These are phyloP conservation scores for Eremothecium sinecaudum DNA, from an alignment of 1,139 yeast genomes.

Conservation along the genomic window DNA sequence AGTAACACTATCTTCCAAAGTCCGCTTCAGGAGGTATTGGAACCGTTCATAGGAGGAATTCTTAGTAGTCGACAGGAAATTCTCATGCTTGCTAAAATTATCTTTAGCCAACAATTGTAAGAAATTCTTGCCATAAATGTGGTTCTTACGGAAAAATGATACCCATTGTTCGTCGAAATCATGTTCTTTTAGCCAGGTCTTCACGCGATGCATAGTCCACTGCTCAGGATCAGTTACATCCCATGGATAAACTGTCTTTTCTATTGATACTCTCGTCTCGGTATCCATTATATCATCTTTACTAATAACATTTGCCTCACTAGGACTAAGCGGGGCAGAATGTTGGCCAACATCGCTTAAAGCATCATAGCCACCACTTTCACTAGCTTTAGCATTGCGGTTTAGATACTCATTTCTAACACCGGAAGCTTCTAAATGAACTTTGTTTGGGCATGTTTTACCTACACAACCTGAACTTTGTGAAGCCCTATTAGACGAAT, in stretches of 20 bases:
- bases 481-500: conserved; percentile 15
- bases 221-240: conserved; percentile 38
- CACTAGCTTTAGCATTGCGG: not conserved
- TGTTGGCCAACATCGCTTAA: not conserved
- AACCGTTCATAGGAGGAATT: conserved; percentile 46
- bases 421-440: conserved; percentile 6
- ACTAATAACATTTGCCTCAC: conserved; percentile 1
- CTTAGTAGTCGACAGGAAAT: conserved; percentile 41
- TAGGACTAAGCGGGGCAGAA: conserved; percentile 1
- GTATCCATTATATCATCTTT: too few relatives aligned
- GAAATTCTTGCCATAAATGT: conserved; percentile 55
- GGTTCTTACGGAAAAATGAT: conserved; percentile 48
- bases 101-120: conserved; percentile 63
- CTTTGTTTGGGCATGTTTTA: too few relatives aligned
- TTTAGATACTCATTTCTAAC: not conserved
- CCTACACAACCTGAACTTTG: too few relatives aligned
- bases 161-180: conserved; percentile 69
- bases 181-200: conserved; percentile 57
- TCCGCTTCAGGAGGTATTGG: conserved; percentile 43
- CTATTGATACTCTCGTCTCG: too few relatives aligned
- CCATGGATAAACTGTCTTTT: conserved; percentile 34
- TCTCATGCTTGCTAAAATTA: conserved; percentile 38
- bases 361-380: not conserved
- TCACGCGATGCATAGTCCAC: conserved; percentile 65
- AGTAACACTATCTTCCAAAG: conserved; percentile 35